These are phyloP conservation scores for Cutaneotrichosporon cutaneum DNA, from an alignment of 1,284 basidiomycete genomes.

Conservation along the genomic window DNA sequence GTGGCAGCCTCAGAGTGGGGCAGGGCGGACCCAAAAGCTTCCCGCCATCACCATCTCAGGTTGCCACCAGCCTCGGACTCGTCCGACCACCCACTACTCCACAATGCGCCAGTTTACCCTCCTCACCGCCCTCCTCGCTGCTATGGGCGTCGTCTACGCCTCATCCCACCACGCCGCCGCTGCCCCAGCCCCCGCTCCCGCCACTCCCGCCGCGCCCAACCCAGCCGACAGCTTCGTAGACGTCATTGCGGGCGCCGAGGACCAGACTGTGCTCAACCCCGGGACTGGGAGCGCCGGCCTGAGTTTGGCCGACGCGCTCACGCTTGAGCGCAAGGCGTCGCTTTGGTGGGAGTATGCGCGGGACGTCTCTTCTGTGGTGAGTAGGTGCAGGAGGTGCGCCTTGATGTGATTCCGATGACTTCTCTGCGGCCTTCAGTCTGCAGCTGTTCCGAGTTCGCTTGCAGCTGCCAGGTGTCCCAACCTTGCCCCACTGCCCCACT, in stretches of 20 bases:
- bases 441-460: too few relatives aligned
- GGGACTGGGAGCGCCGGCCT: background rate
- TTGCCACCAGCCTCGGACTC: background rate
- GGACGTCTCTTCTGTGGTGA: conserved; percentile 40
- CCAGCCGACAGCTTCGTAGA: conserved; percentile 2
- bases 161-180: background rate
- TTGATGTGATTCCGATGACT: too few relatives aligned
- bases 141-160: background rate
- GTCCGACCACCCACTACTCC: background rate
- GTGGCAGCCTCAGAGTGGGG: background rate
- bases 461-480: too few relatives aligned
- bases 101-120: conserved; percentile 15
- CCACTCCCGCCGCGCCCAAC: background rate
- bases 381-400: conserved; percentile 18
- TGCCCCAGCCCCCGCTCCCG: background rate
- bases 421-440: too few relatives aligned
- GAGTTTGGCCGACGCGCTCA: conserved; percentile 43
- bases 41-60: background rate
- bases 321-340: conserved; percentile 40
- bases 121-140: background rate
- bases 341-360: conserved; percentile 50
- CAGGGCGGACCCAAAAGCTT: background rate
- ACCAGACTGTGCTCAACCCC: conserved; percentile 2
- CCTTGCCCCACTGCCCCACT: too few relatives aligned
- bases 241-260: background rate